phyloP scores from a whole-genome alignment of 2,329 filamentous ascomycete genomes.

The Coniochaeta sp. region DNA sequence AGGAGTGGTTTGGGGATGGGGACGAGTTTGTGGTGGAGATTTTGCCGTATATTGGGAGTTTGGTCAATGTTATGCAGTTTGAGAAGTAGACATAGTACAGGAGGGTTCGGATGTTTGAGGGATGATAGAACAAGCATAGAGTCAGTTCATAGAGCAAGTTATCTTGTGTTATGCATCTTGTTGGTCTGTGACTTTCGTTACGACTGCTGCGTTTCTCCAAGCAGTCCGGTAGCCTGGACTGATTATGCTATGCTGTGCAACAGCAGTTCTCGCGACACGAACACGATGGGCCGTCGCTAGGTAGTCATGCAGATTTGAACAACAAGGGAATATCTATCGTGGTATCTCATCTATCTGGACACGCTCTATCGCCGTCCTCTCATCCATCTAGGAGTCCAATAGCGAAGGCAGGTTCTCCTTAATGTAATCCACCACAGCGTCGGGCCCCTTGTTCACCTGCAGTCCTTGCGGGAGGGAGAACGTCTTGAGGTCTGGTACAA shows the following conservation, averaged over 20 bases:
- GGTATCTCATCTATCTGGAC: background rate
- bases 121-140: no score
- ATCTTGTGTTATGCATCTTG: no score
- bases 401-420: conserved; percentile 29
- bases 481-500: conserved; percentile 38
- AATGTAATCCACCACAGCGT: conserved; percentile 43
- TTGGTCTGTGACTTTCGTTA: no score
- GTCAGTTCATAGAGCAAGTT: no score
- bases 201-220: no score
- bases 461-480: conserved; percentile 43
- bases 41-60: conserved; percentile 32
- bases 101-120: no score
- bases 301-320: no score
- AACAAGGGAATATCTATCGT: no score
- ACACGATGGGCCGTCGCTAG: no score
- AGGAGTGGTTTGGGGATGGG: conserved; percentile 26
- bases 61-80: conserved; percentile 29
- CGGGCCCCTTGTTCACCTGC: conserved; percentile 42
- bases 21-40: conserved; percentile 38
- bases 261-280: no score
- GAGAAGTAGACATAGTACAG: conserved; percentile 22
- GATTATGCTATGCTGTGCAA: no score
- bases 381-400: conserved; percentile 11
- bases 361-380: background rate
- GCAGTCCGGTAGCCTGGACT: no score